Evolutionary conservation across 352 stramenopile species (phyloP), one percentile per base, ranked within the genome.

Genomic region (Bremia lactucae): DNA sequence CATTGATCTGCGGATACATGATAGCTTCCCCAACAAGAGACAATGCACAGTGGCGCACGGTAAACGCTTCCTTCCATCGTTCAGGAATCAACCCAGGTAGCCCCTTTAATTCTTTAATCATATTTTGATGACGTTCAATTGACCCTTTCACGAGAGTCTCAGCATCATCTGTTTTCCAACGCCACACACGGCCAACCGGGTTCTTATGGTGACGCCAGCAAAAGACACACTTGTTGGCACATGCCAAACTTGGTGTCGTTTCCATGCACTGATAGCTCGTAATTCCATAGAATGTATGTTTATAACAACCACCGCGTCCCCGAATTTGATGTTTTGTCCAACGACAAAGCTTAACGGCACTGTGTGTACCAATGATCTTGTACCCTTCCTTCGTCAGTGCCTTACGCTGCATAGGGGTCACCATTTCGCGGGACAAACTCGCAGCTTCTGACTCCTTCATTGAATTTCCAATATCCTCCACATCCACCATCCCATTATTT

Each of bases 171-270:
- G 81, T 96, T 73, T 98, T 98, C 96, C 96, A 99, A 36, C 88
- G 76, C 96, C 96, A 99, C 49, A 97, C 89, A 43, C 87, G 91
- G 7, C 94, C 95, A 13, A 98, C 95, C 0, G 96, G 96, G 70
- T 99, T 99, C 67, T 98, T 98, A 72, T 98, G 94, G 70, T 99
- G 96, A 55, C 96, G 77, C 96, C 96, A 99, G 68, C 96, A 98
- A 65, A 98, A 98, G 6, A 95, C 81, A 44, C 96, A 99, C 68
- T 98, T 98, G 70, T 98, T 98, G 16, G 95, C 96, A 65, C 96
- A 99, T 11, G 96, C 95, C 6, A 99, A 55, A 55, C 79, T 96
- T 6, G 96, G 94, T 14, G 96, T 98, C 11, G 91, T 96, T 71
- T 99, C 96, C 95, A 99, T 99, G 60, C 95, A 99, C 70, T 98